Base-by-base conservation (phyloP, 495 filamentous ascomycete genomes). In the Penicillium waksmanii region DNA sequence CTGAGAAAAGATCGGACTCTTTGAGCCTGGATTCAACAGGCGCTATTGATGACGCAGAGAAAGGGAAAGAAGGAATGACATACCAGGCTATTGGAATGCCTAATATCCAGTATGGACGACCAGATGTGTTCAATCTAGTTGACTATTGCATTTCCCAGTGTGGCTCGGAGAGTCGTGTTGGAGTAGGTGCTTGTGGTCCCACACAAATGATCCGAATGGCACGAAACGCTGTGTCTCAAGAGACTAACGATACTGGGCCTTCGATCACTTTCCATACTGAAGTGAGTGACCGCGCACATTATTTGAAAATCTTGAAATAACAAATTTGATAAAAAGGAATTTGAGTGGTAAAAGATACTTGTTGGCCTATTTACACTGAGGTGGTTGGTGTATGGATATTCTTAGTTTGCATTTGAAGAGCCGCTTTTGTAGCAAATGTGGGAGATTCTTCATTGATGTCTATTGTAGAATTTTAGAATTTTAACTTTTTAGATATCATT, bases 111-210 rank as follows among this genome's bases (percentile, higher is more conserved):
- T 52, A 49, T 54, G 62, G 62, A 27, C 36, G 62, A 19, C 62
- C 62, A 2, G 40, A 63, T 33, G 38, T 66, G 15, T n/a, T 48
- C 7, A 17, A 21, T 35, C 18, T 58, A 7, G 38, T 66, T 18
- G 17, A 34, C 31, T 7, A 19, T 6, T 59, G 56, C 27, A 35
- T 57, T 19, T 40, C 51, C 8, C 42, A 43, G 19, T 43, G 49
- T 47, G 17, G 31, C 21, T 15, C 23, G 3, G 25, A 57, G 12
- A 25, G 46, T 13, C 51, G 34, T 17, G 33, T 66, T 33, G 63
- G 63, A 1, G 44, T 66, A 5, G 63, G 55, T 19, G 59, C 56
- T 12, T 66, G 63, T 44, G 63, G 63, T 8, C 63, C 63, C 3
- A 51, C 34, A 6, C 31, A 59, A 5, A 53, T 63, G 52, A 46